A percentile compares a stretch with the other conserved stretches of the same genome.
Conservation (phyloP, 208 protist species). For the Leishmania tarentolae region DNA sequence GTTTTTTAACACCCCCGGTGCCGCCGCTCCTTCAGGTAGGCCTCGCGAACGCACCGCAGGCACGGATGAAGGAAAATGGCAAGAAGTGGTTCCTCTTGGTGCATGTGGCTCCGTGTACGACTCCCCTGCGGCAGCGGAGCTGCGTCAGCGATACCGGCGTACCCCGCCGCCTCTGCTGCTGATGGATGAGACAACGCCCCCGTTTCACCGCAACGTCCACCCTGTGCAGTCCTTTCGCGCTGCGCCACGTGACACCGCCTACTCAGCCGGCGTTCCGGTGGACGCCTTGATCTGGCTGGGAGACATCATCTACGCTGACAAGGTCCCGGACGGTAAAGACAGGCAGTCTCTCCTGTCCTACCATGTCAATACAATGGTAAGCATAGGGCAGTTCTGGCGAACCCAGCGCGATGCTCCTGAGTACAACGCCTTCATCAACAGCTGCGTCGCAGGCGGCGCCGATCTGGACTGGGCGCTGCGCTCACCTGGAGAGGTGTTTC, state of each 20-base stretch:
- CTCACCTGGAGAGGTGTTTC: neutral
- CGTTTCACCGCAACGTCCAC: neutral
- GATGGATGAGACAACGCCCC: neutral
- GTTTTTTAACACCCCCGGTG: neutral
- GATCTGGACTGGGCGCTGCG: neutral
- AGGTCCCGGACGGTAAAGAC: conserved; percentile 31
- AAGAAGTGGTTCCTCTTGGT: conserved; percentile 21
- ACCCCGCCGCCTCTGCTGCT: conserved; percentile 4
- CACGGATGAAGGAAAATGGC: neutral
- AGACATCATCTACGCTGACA: conserved; percentile 87
- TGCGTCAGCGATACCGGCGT: conserved; percentile 5
- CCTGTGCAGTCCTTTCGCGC: neutral
- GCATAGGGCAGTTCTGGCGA: conserved; percentile 61
- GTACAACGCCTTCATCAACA: conserved; percentile 73
- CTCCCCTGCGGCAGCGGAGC: conserved; percentile 8
- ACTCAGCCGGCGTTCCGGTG: conserved; percentile 23
- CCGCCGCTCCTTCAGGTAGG: neutral
- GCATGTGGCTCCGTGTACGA: conserved; percentile 35
- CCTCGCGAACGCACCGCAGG: neutral
- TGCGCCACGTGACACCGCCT: neutral
- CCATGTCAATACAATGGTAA: conserved; percentile 35
- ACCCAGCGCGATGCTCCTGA: conserved; percentile 48
- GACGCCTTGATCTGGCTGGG: conserved; percentile 84
- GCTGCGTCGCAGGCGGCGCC: conserved; percentile 30
- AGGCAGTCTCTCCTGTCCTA: conserved; percentile 26